These are phyloP conservation scores for Ajuga chamaepitys DNA, from an alignment of 257 asterid genomes.

Conservation along the genomic window DNA sequence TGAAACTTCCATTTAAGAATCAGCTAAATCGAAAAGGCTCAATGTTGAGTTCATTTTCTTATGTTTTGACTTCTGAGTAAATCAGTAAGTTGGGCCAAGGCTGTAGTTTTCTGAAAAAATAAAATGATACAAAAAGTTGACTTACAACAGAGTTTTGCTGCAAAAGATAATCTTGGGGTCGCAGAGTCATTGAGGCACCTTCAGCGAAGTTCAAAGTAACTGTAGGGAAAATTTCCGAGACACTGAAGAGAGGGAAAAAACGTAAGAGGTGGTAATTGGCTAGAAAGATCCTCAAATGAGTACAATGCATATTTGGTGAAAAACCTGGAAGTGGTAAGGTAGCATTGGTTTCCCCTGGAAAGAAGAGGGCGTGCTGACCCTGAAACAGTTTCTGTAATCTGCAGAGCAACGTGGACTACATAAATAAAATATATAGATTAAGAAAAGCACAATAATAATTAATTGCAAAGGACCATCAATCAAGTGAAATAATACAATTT, in stretches of 20 bases:
- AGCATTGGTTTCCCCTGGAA: constrained; percentile 66
- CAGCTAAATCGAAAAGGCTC: no score
- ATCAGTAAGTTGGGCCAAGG: neutral
- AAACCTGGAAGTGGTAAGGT: constrained; percentile 76
- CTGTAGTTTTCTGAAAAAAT: neutral
- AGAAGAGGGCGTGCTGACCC: constrained; percentile 54
- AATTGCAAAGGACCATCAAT: neutral
- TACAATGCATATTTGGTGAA: neutral
- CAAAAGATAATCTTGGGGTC: constrained; percentile 84
- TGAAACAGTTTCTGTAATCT: constrained; percentile 62
- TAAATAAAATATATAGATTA: neutral
- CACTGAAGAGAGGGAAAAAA: constrained; percentile 26
- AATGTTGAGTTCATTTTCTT: no score
- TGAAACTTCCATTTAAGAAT: no score
- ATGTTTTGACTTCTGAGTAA: no score
- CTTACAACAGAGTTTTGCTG: constrained; percentile 86
- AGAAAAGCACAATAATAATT: no score
- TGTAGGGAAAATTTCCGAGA: constrained; percentile 58
- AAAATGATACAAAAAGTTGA: constrained; percentile 4
- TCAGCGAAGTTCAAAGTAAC: constrained; percentile 81
- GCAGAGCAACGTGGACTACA: constrained; percentile 9
- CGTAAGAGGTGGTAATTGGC: neutral
- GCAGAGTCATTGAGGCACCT: constrained; percentile 71
- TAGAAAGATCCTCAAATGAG: constrained; percentile 2
- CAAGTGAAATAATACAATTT: neutral